Base-by-base conservation (phyloP, 1,139 yeast genomes). In the Candida sanyaensis region DNA sequence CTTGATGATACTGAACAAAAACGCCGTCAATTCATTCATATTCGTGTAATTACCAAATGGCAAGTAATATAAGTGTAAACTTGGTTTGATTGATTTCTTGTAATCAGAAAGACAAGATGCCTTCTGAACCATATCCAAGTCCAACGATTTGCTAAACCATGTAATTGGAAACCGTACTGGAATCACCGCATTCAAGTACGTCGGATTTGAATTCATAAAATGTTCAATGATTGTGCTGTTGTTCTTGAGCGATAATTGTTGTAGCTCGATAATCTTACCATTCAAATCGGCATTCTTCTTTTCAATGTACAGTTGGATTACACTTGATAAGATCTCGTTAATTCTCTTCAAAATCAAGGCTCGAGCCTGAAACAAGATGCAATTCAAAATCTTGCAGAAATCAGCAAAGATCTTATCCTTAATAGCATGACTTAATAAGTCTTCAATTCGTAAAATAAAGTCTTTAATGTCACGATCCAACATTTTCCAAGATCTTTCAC, bases 11-110 rank as follows among this genome's bases (percentile, higher is more conserved):
- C 62, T 58, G 51, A 55, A 66, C 48, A 71, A 60, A 41, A 72
- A 62, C n/a, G 69, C 66, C 27, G 64, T 56, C 13, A 66, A 61
- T 51, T 74, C 78, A 17, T 59, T 59, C 40, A 73, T 50, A 39
- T 65, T 66, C 4, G 77, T 65, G 50, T 73, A 71, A 2, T 60
- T 55, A 2, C 77, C 77, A 42, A 73, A 55, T 1, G 79, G 79
- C 30, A 74, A 55, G 51, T 68, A 74, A 51, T 62, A 73, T 30
- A 55, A 50, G 41, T 64, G 65, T 21, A 56, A 47, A 8, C 53
- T 54, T 1, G 71, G 71, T 31, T 42, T 48, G 8, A 55, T 32
- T 34, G 47, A 44, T 17, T 43, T 43, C 11, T 46, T 31, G 26
- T 30, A 47, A 30, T 53, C 42, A 5, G 47, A 39, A 7, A 52